A percentile compares a stretch with the other conserved stretches of the same genome.
phyloP scores from a whole-genome alignment of 2,329 filamentous ascomycete species.

The Leptographium procerum region DNA sequence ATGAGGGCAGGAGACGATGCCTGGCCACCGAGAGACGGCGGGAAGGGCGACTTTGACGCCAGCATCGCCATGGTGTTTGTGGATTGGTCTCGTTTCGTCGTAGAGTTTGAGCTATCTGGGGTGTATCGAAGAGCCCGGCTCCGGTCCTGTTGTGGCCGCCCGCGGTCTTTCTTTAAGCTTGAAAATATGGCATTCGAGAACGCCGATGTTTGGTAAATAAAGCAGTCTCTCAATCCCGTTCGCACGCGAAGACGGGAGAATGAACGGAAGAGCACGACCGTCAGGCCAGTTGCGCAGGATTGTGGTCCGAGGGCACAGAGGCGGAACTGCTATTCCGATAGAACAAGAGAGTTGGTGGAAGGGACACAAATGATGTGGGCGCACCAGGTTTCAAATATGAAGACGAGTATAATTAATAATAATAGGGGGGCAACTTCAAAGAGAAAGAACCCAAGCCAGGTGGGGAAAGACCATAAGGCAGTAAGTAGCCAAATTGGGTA shows the following conservation, averaged over 20 bases:
- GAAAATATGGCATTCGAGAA: background rate
- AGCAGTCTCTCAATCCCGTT: background rate
- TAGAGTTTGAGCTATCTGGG: background rate
- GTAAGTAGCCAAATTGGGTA: background rate
- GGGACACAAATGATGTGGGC: slow-evolving; percentile 5
- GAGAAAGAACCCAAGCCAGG: background rate
- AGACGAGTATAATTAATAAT: background rate
- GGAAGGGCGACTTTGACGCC: slow-evolving; percentile 62
- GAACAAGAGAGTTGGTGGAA: background rate
- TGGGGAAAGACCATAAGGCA: background rate
- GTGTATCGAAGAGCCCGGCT: background rate
- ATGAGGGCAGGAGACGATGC: slow-evolving; percentile 27
- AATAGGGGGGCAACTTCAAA: background rate
- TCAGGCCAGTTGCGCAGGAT: slow-evolving; percentile 5
- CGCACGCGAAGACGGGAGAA: background rate
- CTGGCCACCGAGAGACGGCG: slow-evolving; percentile 40
- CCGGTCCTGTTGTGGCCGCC: background rate
- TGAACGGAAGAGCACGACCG: slow-evolving; percentile 4
- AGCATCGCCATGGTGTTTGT: slow-evolving; percentile 56
- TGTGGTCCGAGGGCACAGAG: slow-evolving; percentile 6
- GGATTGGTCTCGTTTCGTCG: background rate
- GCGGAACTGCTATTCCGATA: slow-evolving; percentile 1
- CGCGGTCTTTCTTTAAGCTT: background rate
- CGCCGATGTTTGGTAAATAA: background rate
- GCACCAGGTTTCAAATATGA: slow-evolving; percentile 13